Evolutionary conservation across 106 monocot genomes (phyloP), one percentile per base, ranked within the genome.

Genomic region (Dactylorhiza incarnata): DNA sequence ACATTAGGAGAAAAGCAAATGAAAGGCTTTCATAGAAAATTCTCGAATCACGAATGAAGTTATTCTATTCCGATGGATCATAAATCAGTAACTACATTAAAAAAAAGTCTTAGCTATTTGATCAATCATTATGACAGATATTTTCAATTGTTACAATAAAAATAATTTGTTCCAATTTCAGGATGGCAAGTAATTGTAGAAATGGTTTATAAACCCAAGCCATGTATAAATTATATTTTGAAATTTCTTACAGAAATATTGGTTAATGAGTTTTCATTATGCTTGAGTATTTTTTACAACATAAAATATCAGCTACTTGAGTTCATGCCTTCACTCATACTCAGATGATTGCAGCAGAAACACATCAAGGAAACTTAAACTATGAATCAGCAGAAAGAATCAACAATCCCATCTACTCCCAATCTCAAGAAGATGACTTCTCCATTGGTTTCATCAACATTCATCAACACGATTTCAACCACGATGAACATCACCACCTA

Each of bases 271-370:
- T 29, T 65, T 26, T 65, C 29, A 29, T 14, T 65, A 65, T 65
- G 49, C 47, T 48, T 12, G 12, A 17, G 69, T 46, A 16, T 5
- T 7, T 45, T 5, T 7, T 45, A 46, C 17, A 49, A 23, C 5
- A 49, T 20, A 72, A 70, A 59, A 49, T 23, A 72, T 22, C 1
- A 69, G 43, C 11, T 45, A 45, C 45, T 9, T 69, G 5, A 7
- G 15, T 44, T 69, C 14, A 45, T 46, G 43, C 2, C 69, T 69
- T 69, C 45, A 45, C 45, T 69, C 69, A 45, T 72, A 22, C 9
- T 47, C 45, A 85, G 73, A 73, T 89, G 90, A 89, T 93, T 93
- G 85, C 93, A 96, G 95, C 88, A 84, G 85, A 82, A 74, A 51
- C 73, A 53, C 52, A 78, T 76, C 82, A 54, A 71, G 61, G 55